Evolutionary conservation across 345 rosid genomes (phyloP).

Genomic region (Syzygium aqueum): DNA sequence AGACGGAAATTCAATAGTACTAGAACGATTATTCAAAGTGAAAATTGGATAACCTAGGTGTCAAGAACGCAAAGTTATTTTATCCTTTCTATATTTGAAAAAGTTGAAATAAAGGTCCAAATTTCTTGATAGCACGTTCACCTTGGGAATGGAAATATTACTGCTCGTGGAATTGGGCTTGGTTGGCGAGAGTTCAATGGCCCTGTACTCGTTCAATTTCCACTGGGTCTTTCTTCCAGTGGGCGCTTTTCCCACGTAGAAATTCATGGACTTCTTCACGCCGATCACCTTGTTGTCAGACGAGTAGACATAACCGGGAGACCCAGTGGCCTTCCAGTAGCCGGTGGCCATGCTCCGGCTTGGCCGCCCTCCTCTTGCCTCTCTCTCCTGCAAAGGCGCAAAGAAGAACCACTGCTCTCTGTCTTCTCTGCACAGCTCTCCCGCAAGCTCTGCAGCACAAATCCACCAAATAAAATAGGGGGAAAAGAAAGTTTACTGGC

Average conservation of each 20-base stretch:
- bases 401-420: not conserved
- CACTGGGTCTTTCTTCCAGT: not conserved
- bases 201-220: not conserved
- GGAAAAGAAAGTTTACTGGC: not conserved
- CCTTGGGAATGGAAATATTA: not conserved
- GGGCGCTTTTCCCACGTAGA: slow-evolving; percentile 45
- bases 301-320: slow-evolving; percentile 16
- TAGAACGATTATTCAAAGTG: not conserved
- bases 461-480: not conserved
- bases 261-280: slow-evolving; percentile 76
- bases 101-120: not conserved
- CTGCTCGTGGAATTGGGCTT: not conserved
- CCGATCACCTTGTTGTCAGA: slow-evolving; percentile 57
- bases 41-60: not conserved
- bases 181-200: not conserved
- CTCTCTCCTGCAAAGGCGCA: not conserved
- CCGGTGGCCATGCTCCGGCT: not conserved
- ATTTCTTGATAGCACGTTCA: not conserved
- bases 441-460: not conserved
- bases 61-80: not conserved
- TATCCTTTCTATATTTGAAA: not conserved
- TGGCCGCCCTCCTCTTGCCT: not conserved
- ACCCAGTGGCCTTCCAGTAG: not conserved
- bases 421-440: not conserved
- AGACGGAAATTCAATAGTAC: not conserved